These are phyloP conservation scores for Furcasterigmium furcatum DNA, from an alignment of 2,329 filamentous ascomycete genomes.

Conservation along the genomic window DNA sequence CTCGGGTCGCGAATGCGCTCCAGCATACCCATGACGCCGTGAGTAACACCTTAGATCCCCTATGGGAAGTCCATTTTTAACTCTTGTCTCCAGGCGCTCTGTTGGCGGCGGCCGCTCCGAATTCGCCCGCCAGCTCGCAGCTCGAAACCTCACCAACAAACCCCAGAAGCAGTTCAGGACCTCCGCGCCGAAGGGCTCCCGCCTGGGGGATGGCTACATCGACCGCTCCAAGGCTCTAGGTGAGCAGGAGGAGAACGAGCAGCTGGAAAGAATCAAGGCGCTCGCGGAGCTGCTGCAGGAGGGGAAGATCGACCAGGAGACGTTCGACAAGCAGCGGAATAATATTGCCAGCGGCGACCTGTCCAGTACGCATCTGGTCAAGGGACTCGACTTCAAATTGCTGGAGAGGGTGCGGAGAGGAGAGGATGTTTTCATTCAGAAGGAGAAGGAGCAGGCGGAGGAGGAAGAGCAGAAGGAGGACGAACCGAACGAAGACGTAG, in stretches of 20 bases:
- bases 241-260: slow-evolving; percentile 48
- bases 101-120: slow-evolving; percentile 58
- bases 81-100: slow-evolving; percentile 53
- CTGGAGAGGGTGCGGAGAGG: slow-evolving; percentile 66
- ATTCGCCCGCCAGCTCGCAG: slow-evolving; percentile 82
- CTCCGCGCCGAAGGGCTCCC: slow-evolving; percentile 78
- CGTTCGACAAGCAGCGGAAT: slow-evolving; percentile 70
- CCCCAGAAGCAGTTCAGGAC: slow-evolving; percentile 73
- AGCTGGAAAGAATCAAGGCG: slow-evolving; percentile 66
- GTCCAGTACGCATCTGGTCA: slow-evolving; percentile 80
- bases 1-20: slow-evolving; percentile 76
- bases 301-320: slow-evolving; percentile 76
- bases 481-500: slow-evolving; percentile 45
- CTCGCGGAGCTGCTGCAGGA: slow-evolving; percentile 80
- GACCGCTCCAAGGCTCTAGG: slow-evolving; percentile 72
- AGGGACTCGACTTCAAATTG: slow-evolving; percentile 85
- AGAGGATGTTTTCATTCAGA: slow-evolving; percentile 59
- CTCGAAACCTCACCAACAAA: slow-evolving; percentile 56
- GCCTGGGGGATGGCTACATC: slow-evolving; percentile 74
- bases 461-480: slow-evolving; percentile 23
- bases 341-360: slow-evolving; percentile 83
- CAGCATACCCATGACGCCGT: slow-evolving; percentile 94
- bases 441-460: slow-evolving; percentile 18
- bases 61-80: slow-evolving; percentile 17
- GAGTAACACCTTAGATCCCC: slow-evolving; percentile 29